Conservation (phyloP, 768 basidiomycete genomes). For the Porpolomopsis calyptriformis region DNA sequence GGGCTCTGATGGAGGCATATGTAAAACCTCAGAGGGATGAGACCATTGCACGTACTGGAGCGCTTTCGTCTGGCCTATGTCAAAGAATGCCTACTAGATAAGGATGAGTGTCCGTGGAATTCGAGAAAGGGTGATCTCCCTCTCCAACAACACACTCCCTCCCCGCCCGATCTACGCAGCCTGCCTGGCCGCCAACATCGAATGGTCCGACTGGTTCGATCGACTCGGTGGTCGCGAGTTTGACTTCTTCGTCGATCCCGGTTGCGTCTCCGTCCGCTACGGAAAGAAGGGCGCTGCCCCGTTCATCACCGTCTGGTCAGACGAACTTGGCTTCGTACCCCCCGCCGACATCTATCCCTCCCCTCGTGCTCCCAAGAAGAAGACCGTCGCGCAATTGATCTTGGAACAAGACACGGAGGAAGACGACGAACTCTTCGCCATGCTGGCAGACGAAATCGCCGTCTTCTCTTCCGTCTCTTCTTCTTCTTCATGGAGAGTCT, state of each 20-base stretch:
- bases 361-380: conserved; percentile 17
- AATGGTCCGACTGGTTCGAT: conserved; percentile 75
- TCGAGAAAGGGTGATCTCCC: too few relatives aligned
- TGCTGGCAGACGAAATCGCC: conserved; percentile 63
- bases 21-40: too few relatives aligned
- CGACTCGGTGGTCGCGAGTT: conserved; percentile 60
- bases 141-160: conserved; percentile 59
- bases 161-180: conserved; percentile 63
- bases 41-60: too few relatives aligned
- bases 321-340: conserved; percentile 24
- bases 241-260: conserved; percentile 76
- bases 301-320: conserved; percentile 60
- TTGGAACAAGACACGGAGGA: conserved; percentile 61
- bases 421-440: conserved; percentile 61
- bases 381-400: conserved; percentile 67
- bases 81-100: too few relatives aligned
- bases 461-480: conserved; percentile 55
- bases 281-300: conserved; percentile 26
- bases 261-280: conserved; percentile 60
- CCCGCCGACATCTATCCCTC: conserved; percentile 13
- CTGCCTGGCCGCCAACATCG: conserved; percentile 56
- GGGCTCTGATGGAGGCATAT: too few relatives aligned
- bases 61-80: too few relatives aligned
- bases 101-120: too few relatives aligned
- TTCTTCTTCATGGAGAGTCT: conserved; percentile 56